Evolutionary conservation across 2,329 filamentous ascomycete species (phyloP).

Genomic region (Aspergillus sp.): DNA sequence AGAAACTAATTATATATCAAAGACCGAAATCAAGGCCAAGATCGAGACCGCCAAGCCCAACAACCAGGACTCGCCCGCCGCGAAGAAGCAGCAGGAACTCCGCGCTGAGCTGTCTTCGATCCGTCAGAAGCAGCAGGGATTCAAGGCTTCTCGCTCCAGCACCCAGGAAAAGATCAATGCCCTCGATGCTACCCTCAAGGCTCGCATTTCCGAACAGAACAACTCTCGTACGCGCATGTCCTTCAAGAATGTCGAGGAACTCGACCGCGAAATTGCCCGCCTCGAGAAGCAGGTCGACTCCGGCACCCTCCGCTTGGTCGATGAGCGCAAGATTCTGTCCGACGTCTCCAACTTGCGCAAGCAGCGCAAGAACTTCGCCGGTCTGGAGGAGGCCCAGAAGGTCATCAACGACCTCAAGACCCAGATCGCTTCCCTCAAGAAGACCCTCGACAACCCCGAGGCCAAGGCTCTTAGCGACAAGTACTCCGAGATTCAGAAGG

Average conservation of each 20-base stretch:
- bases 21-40: conserved; percentile 83
- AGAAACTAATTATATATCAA: conserved; percentile 53
- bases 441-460: conserved; percentile 87
- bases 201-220: conserved; percentile 84
- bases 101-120: conserved; percentile 81
- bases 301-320: conserved; percentile 91
- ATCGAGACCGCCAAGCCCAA: conserved; percentile 79
- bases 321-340: conserved; percentile 89
- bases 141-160: conserved; percentile 77
- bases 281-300: conserved; percentile 85
- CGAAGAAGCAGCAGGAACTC: conserved; percentile 83
- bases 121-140: conserved; percentile 79
- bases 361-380: conserved; percentile 85
- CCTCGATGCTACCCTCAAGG: conserved; percentile 85
- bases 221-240: conserved; percentile 74
- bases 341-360: conserved; percentile 84
- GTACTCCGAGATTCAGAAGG: conserved; percentile 81
- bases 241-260: conserved; percentile 85
- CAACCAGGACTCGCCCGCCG: conserved; percentile 77
- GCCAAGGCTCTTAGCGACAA: conserved; percentile 82
- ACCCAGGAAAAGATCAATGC: conserved; percentile 90
- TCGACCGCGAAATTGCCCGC: conserved; percentile 77
- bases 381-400: conserved; percentile 83
- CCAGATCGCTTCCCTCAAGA: conserved; percentile 86
- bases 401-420: conserved; percentile 82